A percentile compares a stretch with the other conserved stretches of the same genome.
Conservation (phyloP, 306 rosid species). For the Dryas drummondii region DNA sequence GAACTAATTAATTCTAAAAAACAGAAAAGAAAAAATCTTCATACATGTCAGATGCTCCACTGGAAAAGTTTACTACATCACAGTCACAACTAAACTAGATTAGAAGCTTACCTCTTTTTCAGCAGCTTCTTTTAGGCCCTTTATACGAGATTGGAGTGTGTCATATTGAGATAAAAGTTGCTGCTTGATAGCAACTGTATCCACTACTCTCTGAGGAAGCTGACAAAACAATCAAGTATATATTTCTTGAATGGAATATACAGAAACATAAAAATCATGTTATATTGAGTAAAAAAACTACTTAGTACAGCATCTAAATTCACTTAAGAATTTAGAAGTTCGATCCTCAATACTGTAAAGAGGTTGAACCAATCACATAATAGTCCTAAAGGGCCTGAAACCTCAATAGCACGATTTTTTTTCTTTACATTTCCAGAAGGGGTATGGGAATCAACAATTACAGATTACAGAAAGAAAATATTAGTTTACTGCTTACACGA, state of each 20-base stretch:
- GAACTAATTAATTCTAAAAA: not conserved
- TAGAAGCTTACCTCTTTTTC: constrained; percentile 71
- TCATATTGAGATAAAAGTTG: constrained; percentile 91
- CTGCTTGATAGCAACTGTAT: constrained; percentile 74
- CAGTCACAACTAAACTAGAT: constrained; percentile 30
- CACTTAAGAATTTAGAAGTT: not conserved
- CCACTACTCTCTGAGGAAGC: constrained; percentile 87
- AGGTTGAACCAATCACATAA: not conserved
- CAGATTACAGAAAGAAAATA: not conserved
- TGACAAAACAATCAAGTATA: constrained; percentile 35
- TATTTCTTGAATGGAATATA: not conserved
- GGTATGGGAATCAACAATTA: not conserved
- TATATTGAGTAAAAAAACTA: not conserved
- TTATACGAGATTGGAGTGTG: constrained; percentile 80
- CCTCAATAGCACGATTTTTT: not conserved
- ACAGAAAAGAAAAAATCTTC: not conserved
- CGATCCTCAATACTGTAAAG: not conserved
- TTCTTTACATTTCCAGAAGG: not conserved
- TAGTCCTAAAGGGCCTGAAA: not conserved
- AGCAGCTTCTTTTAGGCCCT: constrained; percentile 77
- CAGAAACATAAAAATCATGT: not conserved
- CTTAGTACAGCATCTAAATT: not conserved
- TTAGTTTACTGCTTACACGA: constrained; percentile 44
- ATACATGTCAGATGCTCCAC: not conserved
- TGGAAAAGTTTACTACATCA: constrained; percentile 7